These are phyloP conservation scores for Wickerhamiella shivajii DNA, from an alignment of 805 yeast genomes.

Conservation along the genomic window DNA sequence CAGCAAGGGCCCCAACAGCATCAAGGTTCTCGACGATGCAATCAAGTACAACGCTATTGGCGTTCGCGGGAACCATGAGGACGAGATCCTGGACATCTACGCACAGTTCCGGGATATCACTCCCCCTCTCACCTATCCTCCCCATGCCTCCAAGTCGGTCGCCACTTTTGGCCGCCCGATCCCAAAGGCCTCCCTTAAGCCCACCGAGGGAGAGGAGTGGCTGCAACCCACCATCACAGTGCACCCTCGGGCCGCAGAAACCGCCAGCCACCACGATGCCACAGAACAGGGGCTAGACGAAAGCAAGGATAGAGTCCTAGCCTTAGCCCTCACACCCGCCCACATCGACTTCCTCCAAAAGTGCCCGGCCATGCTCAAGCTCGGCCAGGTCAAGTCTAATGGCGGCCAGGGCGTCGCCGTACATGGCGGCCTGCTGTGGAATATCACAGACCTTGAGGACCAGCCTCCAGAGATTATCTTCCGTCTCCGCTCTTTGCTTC, in stretches of 20 bases:
- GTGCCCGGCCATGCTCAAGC: constrained; percentile 47
- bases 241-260: no score
- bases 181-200: constrained; percentile 11
- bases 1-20: constrained; percentile 68
- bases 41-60: constrained; percentile 48
- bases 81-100: constrained; percentile 51
- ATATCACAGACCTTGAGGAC: constrained; percentile 32
- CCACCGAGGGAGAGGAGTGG: constrained; percentile 12
- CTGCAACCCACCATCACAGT: no score
- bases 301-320: constrained; percentile 30
- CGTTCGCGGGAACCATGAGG: constrained; percentile 82
- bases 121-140: constrained; percentile 18
- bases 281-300: constrained; percentile 6
- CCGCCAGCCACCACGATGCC: neutral
- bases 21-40: constrained; percentile 52
- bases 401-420: constrained; percentile 42
- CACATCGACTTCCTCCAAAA: constrained; percentile 46
- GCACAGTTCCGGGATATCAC: constrained; percentile 40
- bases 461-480: constrained; percentile 51
- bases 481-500: constrained; percentile 54
- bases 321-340: constrained; percentile 39
- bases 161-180: constrained; percentile 13
- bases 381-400: constrained; percentile 40
- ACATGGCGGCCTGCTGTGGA: constrained; percentile 75
- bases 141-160: constrained; percentile 14